phyloP scores from a whole-genome alignment of 148 eudicot species.

The Camellia japonica region DNA sequence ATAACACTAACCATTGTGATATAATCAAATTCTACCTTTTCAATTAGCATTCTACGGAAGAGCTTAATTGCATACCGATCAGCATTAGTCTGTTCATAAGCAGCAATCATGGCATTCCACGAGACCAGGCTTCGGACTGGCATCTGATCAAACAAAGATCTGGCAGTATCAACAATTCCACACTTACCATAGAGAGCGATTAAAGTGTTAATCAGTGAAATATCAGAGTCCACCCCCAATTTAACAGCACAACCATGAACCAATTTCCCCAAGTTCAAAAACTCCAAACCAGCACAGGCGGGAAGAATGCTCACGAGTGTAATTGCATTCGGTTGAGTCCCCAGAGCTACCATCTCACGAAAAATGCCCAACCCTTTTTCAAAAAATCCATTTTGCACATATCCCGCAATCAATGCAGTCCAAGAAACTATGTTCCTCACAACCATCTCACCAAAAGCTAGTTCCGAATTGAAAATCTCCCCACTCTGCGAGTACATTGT shows the following conservation, averaged over 20 bases:
- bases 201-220: slow-evolving; percentile 13
- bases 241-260: slow-evolving; percentile 17
- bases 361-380: slow-evolving; percentile 12
- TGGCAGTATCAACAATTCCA: slow-evolving; percentile 19
- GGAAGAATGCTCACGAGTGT: slow-evolving; percentile 22
- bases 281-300: slow-evolving; percentile 24
- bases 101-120: slow-evolving; percentile 36
- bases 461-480: slow-evolving; percentile 2
- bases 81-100: slow-evolving; percentile 24
- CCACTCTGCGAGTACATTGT: slow-evolving; percentile 22
- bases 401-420: slow-evolving; percentile 29
- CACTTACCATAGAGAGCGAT: slow-evolving; percentile 20
- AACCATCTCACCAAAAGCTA: slow-evolving; percentile 13
- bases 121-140: slow-evolving; percentile 24
- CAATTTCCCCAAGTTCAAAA: slow-evolving; percentile 18
- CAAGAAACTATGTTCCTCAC: slow-evolving; percentile 23
- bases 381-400: slow-evolving; percentile 20
- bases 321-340: slow-evolving; percentile 17
- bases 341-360: slow-evolving; percentile 16
- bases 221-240: slow-evolving; percentile 10
- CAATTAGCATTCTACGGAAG: slow-evolving; percentile 17
- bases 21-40: slow-evolving; percentile 16
- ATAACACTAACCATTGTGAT: slow-evolving; percentile 28
- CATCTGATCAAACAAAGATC: slow-evolving; percentile 24
- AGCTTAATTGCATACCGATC: slow-evolving; percentile 17